phyloP scores from a whole-genome alignment of 352 stramenopile genomes.

The Phytophthora brassicae region DNA sequence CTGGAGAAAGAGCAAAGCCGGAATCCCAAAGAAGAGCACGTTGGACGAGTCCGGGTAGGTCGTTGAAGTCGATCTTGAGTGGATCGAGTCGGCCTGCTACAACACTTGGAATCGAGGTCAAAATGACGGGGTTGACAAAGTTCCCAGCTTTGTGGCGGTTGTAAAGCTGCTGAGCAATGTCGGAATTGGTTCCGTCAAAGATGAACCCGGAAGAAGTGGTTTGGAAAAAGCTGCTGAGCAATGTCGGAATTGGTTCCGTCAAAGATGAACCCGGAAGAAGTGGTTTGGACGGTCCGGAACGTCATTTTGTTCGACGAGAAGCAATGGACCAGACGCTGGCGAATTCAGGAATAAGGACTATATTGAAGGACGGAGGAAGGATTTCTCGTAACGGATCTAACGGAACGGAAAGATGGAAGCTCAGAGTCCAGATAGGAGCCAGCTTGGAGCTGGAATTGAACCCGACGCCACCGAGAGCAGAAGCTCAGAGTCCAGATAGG shows the following conservation, averaged over 20 bases:
- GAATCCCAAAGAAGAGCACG: conserved; percentile 42
- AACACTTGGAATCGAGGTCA: conserved; percentile 12
- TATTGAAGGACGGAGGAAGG: background rate
- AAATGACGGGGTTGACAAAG: background rate
- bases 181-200: conserved; percentile 34
- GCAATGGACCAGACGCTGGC: too few relatives aligned
- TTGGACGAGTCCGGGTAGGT: conserved; percentile 32
- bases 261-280: conserved; percentile 21
- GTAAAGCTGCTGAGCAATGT: conserved; percentile 43
- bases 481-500: background rate
- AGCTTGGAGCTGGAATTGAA: background rate
- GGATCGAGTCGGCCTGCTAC: conserved; percentile 13
- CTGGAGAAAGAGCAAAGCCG: conserved; percentile 27
- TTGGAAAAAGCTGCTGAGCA: conserved; percentile 31
- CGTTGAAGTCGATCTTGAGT: conserved; percentile 16
- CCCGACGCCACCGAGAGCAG: background rate
- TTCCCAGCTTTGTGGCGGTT: conserved; percentile 21
- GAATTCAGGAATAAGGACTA: conserved; percentile 1
- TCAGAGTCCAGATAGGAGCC: background rate
- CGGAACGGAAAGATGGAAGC: background rate
- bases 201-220: conserved; percentile 10
- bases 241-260: conserved; percentile 39
- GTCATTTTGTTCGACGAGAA: too few relatives aligned
- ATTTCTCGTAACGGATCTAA: conserved; percentile 6
- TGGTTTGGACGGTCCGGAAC: background rate